phyloP scores from a whole-genome alignment of 2,329 filamentous ascomycete species.

The Trichoderma arundinaceum region DNA sequence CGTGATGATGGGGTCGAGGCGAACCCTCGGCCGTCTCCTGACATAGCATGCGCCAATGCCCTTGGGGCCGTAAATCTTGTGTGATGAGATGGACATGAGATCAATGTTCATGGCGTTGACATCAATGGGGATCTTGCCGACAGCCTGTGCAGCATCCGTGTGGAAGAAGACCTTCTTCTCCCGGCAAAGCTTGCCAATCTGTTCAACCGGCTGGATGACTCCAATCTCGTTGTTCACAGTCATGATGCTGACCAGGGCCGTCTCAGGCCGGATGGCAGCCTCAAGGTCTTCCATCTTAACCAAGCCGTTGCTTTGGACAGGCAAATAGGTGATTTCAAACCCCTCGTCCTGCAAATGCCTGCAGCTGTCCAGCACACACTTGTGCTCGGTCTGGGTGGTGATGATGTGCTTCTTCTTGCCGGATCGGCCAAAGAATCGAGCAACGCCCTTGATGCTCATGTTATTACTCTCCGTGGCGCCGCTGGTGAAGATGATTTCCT shows the following conservation, averaged over 20 bases:
- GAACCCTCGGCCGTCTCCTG: conserved; percentile 87
- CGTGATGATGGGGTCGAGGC: conserved; percentile 93
- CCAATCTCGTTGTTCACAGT: conserved; percentile 99
- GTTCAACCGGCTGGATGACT: conserved; percentile 93
- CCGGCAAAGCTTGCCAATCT: conserved; percentile 92
- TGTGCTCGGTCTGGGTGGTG: conserved; percentile 97
- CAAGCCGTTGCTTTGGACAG: conserved; percentile 85
- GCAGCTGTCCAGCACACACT: conserved; percentile 97
- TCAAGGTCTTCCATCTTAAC: conserved; percentile 83
- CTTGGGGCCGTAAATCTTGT: conserved; percentile 99
- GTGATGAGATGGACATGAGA: conserved; percentile 96
- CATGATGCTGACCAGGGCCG: conserved; percentile 94
- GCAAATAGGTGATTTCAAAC: conserved; percentile 95
- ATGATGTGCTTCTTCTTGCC: conserved; percentile 99
- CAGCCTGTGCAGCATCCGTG: conserved; percentile 92
- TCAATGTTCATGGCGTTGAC: conserved; percentile 99
- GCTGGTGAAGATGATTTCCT: conserved; percentile 98
- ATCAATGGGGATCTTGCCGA: conserved; percentile 97
- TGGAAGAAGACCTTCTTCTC: conserved; percentile 97
- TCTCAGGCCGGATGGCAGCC: conserved; percentile 88
- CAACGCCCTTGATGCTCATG: conserved; percentile 99
- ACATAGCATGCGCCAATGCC: conserved; percentile 97
- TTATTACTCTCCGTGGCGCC: conserved; percentile 99
- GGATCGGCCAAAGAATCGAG: conserved; percentile 87
- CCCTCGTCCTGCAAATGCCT: conserved; percentile 96